Percentiles rank a stretch among this genome's conserved stretches.
These are phyloP conservation scores for Hypoxylon sp. DNA, from an alignment of 2,329 filamentous ascomycete species.

Conservation along the genomic window DNA sequence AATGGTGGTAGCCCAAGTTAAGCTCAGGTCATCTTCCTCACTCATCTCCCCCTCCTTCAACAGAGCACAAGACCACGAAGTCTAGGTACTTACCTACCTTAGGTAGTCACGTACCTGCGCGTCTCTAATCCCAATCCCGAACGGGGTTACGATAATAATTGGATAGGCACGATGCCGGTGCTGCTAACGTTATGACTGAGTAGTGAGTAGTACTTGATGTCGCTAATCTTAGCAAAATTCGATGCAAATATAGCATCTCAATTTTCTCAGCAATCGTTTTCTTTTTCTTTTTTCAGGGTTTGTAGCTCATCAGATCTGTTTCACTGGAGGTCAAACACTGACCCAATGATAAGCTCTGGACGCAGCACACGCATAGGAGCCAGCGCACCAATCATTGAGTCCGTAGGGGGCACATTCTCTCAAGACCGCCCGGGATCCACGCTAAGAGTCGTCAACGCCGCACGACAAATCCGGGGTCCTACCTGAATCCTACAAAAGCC, in stretches of 20 bases:
- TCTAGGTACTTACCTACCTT: too few species aligned
- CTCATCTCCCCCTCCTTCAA: neutral
- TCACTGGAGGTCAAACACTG: conserved; percentile 3
- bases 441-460: conserved; percentile 15
- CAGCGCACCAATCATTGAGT: conserved; percentile 35
- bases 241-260: neutral
- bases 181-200: neutral
- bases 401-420: conserved; percentile 34
- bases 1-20: conserved; percentile 10
- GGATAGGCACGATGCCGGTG: neutral
- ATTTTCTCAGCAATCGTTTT: neutral
- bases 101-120: conserved; percentile 21
- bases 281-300: neutral
- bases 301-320: conserved; percentile 2
- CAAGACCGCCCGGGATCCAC: conserved; percentile 17
- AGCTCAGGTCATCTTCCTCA: conserved; percentile 3
- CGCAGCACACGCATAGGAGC: conserved; percentile 31
- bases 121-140: neutral
- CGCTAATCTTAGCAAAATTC: neutral
- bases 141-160: conserved; percentile 2
- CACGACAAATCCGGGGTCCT: conserved; percentile 34
- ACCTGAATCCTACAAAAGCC: conserved; percentile 3
- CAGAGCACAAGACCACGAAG: conserved; percentile 26
- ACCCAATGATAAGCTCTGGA: conserved; percentile 37
- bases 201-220: neutral